Evolutionary conservation across 1,139 yeast species (phyloP), one percentile per base, ranked within the genome.

Genomic region (Casaregolazyma suthepensis): DNA sequence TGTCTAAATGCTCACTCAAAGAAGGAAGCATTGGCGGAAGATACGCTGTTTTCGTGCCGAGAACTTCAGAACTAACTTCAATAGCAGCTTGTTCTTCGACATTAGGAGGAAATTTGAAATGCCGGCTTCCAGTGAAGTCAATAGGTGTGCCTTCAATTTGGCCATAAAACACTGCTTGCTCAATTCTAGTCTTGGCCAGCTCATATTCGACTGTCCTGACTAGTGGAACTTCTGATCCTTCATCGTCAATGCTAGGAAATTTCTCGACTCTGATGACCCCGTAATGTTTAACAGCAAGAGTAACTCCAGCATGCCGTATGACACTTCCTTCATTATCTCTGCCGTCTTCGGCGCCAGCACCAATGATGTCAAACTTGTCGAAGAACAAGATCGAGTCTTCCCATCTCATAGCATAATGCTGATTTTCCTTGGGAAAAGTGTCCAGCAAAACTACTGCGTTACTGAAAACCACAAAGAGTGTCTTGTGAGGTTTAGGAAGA

Each of bases 101-200:
- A 5, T 72, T 72, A 1, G 65, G 61, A 12, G 75, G 70, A 52
- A 63, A 59, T 26, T 59, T 53, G 42, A 61, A 53, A 46, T 71
- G 75, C 15, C 69, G 62, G 15, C 77, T 71, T 12, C 52, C 51
- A 46, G 79, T 66, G 66, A 88, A 89, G 45, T 81, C 80, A 26
- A 90, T 65, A 55, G 80, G 86, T 50, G 72, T 80, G 62, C 52
- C 54, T 18, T 63, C 66, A 1, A 72, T 69, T 53, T 75, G 74
- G 0, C 79, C 75, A 61, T 76, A 85, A 62, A 82, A 85, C 0
- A 90, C 80, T 0, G 89, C 96, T 67, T 90, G 97, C 61, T 86
- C 94, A 26, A 90, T 78, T 59, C 82, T 89, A 0, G 89, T 79
- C 64, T 84, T 85, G 47, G 85, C 75, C 54, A 81, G 73, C 5